These are phyloP conservation scores for Ganoderma lucidum DNA, from an alignment of 1,284 basidiomycete genomes.

Conservation along the genomic window DNA sequence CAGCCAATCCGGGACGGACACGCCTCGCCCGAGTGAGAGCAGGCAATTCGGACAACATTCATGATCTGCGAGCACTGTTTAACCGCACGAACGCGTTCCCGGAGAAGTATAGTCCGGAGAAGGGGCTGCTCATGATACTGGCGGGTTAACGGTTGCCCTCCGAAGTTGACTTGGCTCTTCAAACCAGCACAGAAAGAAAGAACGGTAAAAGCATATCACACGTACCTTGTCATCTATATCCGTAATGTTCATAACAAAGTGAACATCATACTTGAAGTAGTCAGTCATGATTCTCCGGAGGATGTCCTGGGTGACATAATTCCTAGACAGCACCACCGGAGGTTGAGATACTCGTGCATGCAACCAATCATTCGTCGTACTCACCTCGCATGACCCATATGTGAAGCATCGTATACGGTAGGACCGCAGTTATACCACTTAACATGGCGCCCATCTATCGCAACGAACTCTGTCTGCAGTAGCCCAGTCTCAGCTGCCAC, in stretches of 20 bases:
- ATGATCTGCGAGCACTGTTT: neutral
- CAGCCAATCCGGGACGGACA: neutral
- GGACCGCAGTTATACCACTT: slow-evolving; percentile 99
- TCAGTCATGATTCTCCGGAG: slow-evolving; percentile 92
- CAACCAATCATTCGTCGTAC: slow-evolving; percentile 24
- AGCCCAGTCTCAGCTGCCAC: slow-evolving; percentile 24
- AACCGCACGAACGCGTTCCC: neutral
- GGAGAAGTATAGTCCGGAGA: no score
- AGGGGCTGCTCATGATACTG: neutral
- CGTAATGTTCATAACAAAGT: slow-evolving; percentile 99
- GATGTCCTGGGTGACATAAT: slow-evolving; percentile 98
- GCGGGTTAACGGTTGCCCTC: neutral
- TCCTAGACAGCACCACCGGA: slow-evolving; percentile 52
- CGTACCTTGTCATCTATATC: slow-evolving; percentile 99
- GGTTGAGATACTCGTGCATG: neutral
- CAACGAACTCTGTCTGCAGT: slow-evolving; percentile 81
- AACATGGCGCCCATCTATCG: slow-evolving; percentile 83
- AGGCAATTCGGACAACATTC: neutral
- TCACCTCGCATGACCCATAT: slow-evolving; percentile 98
- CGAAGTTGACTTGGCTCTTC: neutral
- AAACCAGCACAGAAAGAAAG: slow-evolving; percentile 5
- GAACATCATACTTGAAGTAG: slow-evolving; percentile 97
- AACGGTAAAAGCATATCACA: slow-evolving; percentile 13
- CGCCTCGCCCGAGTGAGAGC: neutral
- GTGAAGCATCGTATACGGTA: slow-evolving; percentile 98